phyloP scores from a whole-genome alignment of 768 basidiomycete genomes.

The Clathrus columnatus region DNA sequence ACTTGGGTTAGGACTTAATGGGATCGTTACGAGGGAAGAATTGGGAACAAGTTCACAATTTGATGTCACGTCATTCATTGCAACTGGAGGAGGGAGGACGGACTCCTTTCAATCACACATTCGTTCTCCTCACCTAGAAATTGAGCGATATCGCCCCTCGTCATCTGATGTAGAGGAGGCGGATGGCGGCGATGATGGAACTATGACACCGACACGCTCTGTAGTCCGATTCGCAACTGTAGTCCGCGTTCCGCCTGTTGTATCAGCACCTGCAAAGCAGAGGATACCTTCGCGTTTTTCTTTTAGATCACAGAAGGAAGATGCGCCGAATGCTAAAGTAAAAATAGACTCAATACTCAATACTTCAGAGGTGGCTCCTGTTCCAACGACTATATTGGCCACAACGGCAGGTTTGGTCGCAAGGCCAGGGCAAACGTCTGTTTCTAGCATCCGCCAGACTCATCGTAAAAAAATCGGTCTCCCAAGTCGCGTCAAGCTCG shows the following conservation, averaged over 20 bases:
- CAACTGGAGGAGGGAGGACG: slow-evolving; percentile 13
- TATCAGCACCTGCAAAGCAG: not conserved
- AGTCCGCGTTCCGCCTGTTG: not conserved
- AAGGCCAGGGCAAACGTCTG: not conserved
- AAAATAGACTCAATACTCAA: too few relatives aligned
- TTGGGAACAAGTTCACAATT: slow-evolving; percentile 47
- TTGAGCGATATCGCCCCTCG: not conserved
- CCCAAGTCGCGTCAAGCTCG: not conserved
- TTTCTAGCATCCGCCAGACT: not conserved
- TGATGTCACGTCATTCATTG: slow-evolving; percentile 72
- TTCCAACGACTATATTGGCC: too few relatives aligned
- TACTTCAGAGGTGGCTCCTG: too few relatives aligned
- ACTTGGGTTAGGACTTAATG: slow-evolving; percentile 19
- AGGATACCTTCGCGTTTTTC: not conserved
- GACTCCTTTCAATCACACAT: not conserved
- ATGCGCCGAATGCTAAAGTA: not conserved
- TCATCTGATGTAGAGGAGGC: not conserved
- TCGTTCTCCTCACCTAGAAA: too few relatives aligned
- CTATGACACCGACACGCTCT: not conserved
- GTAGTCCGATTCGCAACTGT: not conserved
- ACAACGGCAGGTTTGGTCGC: too few relatives aligned
- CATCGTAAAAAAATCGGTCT: not conserved
- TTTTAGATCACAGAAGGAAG: not conserved
- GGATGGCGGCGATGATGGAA: not conserved
- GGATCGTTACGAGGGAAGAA: not conserved